These are phyloP conservation scores for Malus sylvestris DNA, from an alignment of 306 rosid genomes.

Conservation along the genomic window DNA sequence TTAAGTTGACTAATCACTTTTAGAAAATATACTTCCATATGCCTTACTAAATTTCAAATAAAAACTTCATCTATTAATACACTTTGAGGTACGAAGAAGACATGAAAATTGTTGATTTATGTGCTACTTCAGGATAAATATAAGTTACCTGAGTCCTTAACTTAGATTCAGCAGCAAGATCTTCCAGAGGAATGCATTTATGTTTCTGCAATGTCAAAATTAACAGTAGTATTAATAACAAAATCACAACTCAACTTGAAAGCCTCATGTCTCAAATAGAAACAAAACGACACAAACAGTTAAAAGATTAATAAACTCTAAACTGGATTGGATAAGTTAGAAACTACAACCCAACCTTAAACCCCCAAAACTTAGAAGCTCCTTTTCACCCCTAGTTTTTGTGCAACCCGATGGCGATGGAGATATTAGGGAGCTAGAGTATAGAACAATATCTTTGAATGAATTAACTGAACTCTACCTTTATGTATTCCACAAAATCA, in stretches of 20 bases:
- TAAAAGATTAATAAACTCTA: neutral
- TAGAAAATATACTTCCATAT: neutral
- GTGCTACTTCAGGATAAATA: neutral
- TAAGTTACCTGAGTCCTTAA: constrained; percentile 81
- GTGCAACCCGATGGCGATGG: too few species aligned
- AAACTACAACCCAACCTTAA: neutral
- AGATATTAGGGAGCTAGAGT: neutral
- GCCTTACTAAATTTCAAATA: neutral
- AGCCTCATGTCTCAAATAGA: neutral
- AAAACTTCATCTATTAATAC: neutral
- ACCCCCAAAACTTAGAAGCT: neutral
- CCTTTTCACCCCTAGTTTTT: neutral
- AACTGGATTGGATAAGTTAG: neutral
- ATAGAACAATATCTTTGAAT: neutral
- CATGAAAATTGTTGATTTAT: neutral
- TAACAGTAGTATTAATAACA: constrained; percentile 8
- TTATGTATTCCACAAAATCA: constrained; percentile 79
- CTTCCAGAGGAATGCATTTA: constrained; percentile 91
- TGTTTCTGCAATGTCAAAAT: constrained; percentile 52
- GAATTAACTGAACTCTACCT: constrained; percentile 40
- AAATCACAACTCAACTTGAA: neutral
- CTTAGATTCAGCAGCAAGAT: constrained; percentile 90
- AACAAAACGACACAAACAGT: neutral
- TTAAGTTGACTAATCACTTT: neutral
- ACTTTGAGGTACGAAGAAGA: neutral